phyloP scores from a whole-genome alignment of 495 filamentous ascomycete species.

The Penicillium lagena region DNA sequence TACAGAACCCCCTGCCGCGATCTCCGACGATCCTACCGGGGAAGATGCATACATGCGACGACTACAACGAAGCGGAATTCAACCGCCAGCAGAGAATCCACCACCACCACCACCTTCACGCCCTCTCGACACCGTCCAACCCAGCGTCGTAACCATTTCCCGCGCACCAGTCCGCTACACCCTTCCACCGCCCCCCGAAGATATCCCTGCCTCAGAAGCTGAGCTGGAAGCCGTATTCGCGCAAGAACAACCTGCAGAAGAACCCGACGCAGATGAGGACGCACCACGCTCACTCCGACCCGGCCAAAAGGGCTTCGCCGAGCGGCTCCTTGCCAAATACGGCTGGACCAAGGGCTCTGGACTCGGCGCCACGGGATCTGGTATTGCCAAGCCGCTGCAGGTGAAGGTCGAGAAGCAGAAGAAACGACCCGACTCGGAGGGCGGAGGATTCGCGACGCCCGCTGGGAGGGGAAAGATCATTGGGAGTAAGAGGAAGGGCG shows the following conservation, averaged over 20 bases:
- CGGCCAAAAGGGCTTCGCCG: slow-evolving; percentile 77
- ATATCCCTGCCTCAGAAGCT: slow-evolving; percentile 50
- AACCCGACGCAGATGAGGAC: slow-evolving; percentile 41
- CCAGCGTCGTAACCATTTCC: slow-evolving; percentile 59
- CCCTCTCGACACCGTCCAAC: slow-evolving; percentile 31
- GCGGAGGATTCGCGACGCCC: slow-evolving; percentile 66
- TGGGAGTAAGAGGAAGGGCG: slow-evolving; percentile 46
- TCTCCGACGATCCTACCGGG: slow-evolving; percentile 49
- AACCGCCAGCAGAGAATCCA: slow-evolving; percentile 21
- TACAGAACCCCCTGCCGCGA: slow-evolving; percentile 30
- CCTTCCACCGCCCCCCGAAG: slow-evolving; percentile 51
- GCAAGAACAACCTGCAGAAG: slow-evolving; percentile 42
- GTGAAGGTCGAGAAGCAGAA: slow-evolving; percentile 79
- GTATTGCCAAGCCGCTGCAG: slow-evolving; percentile 75
- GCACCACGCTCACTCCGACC: slow-evolving; percentile 60
- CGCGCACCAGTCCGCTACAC: slow-evolving; percentile 82
- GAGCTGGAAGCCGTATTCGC: slow-evolving; percentile 47
- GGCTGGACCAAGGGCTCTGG: slow-evolving; percentile 88
- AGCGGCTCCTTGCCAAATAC: slow-evolving; percentile 82
- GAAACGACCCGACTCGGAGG: slow-evolving; percentile 71
- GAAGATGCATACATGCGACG: slow-evolving; percentile 65
- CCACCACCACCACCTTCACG: slow-evolving; percentile 28
- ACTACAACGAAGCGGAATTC: slow-evolving; percentile 37
- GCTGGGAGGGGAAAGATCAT: slow-evolving; percentile 75
- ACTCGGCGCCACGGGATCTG: slow-evolving; percentile 70